These are phyloP conservation scores for Trichoderma orchidacearum DNA, from an alignment of 495 filamentous ascomycete species.

Conservation along the genomic window DNA sequence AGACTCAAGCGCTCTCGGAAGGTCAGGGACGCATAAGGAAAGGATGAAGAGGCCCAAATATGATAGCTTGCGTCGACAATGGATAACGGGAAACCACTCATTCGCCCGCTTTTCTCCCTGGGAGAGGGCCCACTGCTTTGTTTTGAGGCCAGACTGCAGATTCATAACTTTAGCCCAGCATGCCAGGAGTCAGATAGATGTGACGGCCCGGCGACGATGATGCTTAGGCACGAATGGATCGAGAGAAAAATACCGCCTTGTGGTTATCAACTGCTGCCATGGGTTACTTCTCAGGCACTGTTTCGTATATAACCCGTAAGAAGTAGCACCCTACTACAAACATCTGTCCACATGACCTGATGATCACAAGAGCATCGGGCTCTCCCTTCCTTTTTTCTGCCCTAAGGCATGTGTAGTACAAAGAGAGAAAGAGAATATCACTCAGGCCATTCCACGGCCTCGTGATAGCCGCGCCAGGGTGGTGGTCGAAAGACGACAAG, in stretches of 20 bases:
- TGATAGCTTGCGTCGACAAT: background rate
- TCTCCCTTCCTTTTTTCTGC: background rate
- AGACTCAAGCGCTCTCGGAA: background rate
- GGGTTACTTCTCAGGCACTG: background rate
- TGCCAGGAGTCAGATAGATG: background rate
- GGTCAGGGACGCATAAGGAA: background rate
- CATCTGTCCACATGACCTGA: background rate
- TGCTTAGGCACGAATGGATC: background rate
- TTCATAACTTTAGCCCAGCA: background rate
- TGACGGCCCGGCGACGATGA: background rate
- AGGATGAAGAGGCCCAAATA: background rate
- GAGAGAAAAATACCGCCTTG: background rate
- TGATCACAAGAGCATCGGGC: background rate
- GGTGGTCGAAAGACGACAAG: background rate
- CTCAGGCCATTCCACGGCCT: background rate
- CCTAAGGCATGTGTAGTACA: background rate
- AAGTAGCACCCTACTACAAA: background rate
- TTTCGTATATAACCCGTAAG: background rate
- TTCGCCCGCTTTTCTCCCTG: too few species aligned
- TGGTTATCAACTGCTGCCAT: background rate
- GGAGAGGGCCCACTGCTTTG: background rate
- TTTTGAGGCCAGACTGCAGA: background rate
- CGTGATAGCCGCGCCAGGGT: background rate
- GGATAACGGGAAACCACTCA: background rate
- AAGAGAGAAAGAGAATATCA: background rate